phyloP scores from a whole-genome alignment of 208 protist genomes.

The Leishmania tarentolae region DNA sequence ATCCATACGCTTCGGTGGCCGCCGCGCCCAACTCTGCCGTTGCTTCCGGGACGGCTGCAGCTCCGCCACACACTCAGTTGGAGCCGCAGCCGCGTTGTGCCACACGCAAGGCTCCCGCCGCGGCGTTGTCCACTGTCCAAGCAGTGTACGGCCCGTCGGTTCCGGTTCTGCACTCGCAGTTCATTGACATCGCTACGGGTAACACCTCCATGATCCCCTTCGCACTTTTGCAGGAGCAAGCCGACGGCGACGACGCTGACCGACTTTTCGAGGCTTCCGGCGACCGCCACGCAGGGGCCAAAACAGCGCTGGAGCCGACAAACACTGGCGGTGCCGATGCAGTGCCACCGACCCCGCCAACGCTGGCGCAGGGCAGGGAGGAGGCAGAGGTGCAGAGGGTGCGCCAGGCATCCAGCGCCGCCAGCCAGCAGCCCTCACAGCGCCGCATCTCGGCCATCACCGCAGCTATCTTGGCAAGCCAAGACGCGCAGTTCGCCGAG shows the following conservation, averaged over 20 bases:
- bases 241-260: not conserved
- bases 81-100: not conserved
- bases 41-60: not conserved
- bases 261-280: not conserved
- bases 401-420: not conserved
- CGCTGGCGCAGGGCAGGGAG: not conserved
- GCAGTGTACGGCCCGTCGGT: conserved; percentile 45
- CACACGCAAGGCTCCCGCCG: not conserved
- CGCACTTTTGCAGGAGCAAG: conserved; percentile 28
- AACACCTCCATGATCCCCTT: conserved; percentile 60
- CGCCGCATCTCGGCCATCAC: conserved; percentile 9
- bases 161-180: conserved; percentile 44
- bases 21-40: not conserved
- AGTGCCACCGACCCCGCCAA: not conserved
- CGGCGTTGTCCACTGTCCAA: not conserved
- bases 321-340: not conserved
- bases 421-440: conserved; percentile 4
- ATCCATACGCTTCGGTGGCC: not conserved
- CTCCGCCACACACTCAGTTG: not conserved
- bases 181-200: conserved; percentile 64
- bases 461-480: conserved; percentile 7
- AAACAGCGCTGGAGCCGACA: not conserved
- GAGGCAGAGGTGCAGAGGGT: not conserved
- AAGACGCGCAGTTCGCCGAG: conserved; percentile 8
- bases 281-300: not conserved